These are phyloP conservation scores for Echria macrotheca DNA, from an alignment of 495 filamentous ascomycete species.

Conservation along the genomic window DNA sequence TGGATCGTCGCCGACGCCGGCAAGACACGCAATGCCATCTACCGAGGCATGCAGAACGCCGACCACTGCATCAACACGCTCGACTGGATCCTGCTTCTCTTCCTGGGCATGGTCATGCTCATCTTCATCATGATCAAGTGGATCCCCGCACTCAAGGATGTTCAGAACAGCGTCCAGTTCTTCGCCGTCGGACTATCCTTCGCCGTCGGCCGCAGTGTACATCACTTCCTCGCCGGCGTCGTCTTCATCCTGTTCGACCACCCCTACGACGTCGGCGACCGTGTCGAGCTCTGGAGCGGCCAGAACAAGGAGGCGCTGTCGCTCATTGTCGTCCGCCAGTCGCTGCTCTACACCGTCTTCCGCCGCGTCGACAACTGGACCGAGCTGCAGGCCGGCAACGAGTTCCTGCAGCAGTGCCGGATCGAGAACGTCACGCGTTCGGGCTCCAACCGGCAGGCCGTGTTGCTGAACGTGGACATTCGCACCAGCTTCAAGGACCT, in stretches of 20 bases:
- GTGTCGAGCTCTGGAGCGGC: constrained; percentile 57
- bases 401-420: constrained; percentile 65
- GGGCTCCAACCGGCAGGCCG: constrained; percentile 66
- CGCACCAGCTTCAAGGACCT: constrained; percentile 69
- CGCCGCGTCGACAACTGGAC: constrained; percentile 58
- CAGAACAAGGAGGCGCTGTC: constrained; percentile 33
- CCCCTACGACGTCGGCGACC: constrained; percentile 65
- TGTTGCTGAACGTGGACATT: constrained; percentile 59
- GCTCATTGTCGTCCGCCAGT: constrained; percentile 69
- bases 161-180: constrained; percentile 44
- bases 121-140: constrained; percentile 50
- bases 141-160: constrained; percentile 23
- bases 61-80: constrained; percentile 30
- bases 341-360: constrained; percentile 74
- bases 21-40: constrained; percentile 24
- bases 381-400: constrained; percentile 70
- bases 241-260: constrained; percentile 84
- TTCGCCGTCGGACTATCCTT: constrained; percentile 71
- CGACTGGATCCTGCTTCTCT: constrained; percentile 34
- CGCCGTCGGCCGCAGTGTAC: constrained; percentile 66
- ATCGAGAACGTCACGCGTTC: constrained; percentile 74
- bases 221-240: constrained; percentile 73
- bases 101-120: constrained; percentile 57
- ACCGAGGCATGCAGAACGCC: constrained; percentile 25
- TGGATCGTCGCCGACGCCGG: constrained; percentile 23